A percentile compares a stretch with the other conserved stretches of the same genome.
phyloP scores from a whole-genome alignment of 2,329 filamentous ascomycete species.

The Mycosphaerella sp. region DNA sequence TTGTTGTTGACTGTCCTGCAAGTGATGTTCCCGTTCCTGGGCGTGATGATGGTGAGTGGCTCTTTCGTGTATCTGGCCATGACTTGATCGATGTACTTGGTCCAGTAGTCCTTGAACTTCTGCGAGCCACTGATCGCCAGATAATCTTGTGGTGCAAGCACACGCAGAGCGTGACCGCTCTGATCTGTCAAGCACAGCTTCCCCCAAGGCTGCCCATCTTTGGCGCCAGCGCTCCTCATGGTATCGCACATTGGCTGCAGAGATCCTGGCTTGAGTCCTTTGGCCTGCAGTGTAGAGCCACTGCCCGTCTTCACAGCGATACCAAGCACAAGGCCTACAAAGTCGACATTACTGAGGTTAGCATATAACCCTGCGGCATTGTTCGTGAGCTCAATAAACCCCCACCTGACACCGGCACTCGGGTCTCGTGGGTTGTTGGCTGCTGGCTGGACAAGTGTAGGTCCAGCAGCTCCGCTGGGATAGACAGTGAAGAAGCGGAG shows the following conservation, averaged over 20 bases:
- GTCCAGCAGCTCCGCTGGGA: constrained; percentile 26
- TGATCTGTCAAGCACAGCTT: neutral
- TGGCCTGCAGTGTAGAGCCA: neutral
- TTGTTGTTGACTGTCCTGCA: constrained; percentile 41
- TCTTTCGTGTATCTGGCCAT: constrained; percentile 44
- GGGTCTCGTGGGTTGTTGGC: constrained; percentile 36
- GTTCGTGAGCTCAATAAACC: constrained; percentile 42
- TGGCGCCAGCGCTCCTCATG: neutral
- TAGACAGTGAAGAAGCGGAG: constrained; percentile 40
- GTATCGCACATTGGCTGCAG: neutral
- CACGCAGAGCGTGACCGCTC: neutral
- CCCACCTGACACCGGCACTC: constrained; percentile 39
- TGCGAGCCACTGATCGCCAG: neutral
- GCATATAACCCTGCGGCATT: constrained; percentile 10
- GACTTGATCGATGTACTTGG: constrained; percentile 46
- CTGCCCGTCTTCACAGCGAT: constrained; percentile 15
- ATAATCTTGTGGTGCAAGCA: neutral
- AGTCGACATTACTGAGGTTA: constrained; percentile 17
- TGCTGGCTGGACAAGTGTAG: constrained; percentile 45
- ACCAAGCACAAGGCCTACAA: constrained; percentile 38
- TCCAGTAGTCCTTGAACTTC: constrained; percentile 45
- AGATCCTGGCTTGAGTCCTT: neutral
- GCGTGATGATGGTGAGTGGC: constrained; percentile 57
- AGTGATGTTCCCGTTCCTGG: constrained; percentile 49
- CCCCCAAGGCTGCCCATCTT: constrained; percentile 53